These are phyloP conservation scores for Fonsecaea monophora DNA, from an alignment of 2,329 filamentous ascomycete genomes.

Conservation along the genomic window DNA sequence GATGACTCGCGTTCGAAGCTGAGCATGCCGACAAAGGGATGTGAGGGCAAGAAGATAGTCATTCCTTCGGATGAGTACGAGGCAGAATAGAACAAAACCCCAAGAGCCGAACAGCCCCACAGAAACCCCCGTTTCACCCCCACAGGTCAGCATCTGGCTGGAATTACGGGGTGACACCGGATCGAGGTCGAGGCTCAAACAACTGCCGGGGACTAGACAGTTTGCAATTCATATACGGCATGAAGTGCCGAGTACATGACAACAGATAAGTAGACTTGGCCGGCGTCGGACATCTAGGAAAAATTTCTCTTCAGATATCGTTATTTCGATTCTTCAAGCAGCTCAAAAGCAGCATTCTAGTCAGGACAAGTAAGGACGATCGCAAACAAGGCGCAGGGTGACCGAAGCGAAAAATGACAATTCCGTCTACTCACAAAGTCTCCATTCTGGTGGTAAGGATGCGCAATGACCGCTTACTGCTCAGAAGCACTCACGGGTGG, in stretches of 20 bases:
- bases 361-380: neutral
- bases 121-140: conserved; percentile 1
- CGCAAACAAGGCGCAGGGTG: neutral
- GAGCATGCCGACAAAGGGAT: neutral
- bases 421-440: conserved; percentile 25
- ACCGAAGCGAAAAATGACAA: conserved; percentile 10
- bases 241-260: neutral
- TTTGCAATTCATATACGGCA: neutral
- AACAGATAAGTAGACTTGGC: neutral
- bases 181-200: conserved; percentile 14
- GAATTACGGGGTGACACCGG: conserved; percentile 7
- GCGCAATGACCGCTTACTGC: neutral
- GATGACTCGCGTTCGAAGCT: neutral
- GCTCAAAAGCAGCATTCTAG: neutral
- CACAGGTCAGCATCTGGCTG: conserved; percentile 9
- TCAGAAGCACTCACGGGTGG: neutral
- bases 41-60: neutral
- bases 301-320: neutral
- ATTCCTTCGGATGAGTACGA: neutral
- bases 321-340: neutral
- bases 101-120: conserved; percentile 10
- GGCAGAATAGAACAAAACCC: neutral
- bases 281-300: neutral
- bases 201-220: conserved; percentile 16
- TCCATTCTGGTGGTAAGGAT: conserved; percentile 24